Evolutionary conservation across 2,329 filamentous ascomycete species (phyloP).

Genomic region (Nigrospora oryzae): DNA sequence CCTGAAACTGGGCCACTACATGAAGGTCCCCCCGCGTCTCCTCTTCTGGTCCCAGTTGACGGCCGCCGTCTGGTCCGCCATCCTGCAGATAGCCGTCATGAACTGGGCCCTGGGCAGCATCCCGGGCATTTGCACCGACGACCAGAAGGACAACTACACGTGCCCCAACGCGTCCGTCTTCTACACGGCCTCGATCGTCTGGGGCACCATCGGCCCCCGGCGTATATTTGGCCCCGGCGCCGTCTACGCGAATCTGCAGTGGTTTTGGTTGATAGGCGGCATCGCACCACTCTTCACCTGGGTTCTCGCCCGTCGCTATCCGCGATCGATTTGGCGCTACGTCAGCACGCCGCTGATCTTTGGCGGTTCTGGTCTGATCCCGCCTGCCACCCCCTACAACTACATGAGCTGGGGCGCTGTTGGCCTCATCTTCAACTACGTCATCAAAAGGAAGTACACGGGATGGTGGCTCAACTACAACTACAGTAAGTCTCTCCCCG

Average conservation of each 20-base stretch:
- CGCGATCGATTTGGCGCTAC: conserved; percentile 20
- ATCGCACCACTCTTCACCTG: conserved; percentile 19
- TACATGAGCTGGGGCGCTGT: conserved; percentile 37
- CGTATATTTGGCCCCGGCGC: conserved; percentile 22
- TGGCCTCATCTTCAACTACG: conserved; percentile 20
- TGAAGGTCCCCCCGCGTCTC: conserved; percentile 20
- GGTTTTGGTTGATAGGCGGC: conserved; percentile 23
- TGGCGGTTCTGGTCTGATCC: conserved; percentile 22
- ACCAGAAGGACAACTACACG: conserved; percentile 21
- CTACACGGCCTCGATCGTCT: conserved; percentile 23
- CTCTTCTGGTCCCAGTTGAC: conserved; percentile 13
- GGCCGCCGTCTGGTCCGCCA: conserved; percentile 19
- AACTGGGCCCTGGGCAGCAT: conserved; percentile 24
- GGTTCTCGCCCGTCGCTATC: conserved; percentile 29
- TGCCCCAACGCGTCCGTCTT: conserved; percentile 20
- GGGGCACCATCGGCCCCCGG: conserved; percentile 22
- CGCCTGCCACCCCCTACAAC: conserved; percentile 31
- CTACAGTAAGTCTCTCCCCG: neutral
- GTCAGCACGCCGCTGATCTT: conserved; percentile 24
- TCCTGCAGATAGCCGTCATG: conserved; percentile 33
- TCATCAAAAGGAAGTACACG: conserved; percentile 19
- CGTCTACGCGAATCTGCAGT: conserved; percentile 19
- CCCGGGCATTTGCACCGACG: conserved; percentile 14
- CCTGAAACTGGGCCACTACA: conserved; percentile 14
- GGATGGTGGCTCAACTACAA: conserved; percentile 23